phyloP scores from a whole-genome alignment of 2,329 filamentous ascomycete genomes.

The Fusarium equiseti region DNA sequence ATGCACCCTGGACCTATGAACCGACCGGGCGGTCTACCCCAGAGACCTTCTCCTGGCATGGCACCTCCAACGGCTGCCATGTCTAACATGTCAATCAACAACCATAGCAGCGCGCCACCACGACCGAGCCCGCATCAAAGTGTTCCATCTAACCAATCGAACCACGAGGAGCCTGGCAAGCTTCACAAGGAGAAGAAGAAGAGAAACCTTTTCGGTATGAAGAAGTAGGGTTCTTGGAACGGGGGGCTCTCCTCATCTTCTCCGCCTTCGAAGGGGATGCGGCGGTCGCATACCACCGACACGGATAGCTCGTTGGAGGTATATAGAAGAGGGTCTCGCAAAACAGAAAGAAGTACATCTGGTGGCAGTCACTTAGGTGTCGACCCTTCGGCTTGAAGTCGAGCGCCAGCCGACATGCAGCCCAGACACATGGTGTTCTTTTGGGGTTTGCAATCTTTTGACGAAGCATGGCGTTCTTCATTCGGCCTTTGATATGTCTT shows the following conservation, averaged over 20 bases:
- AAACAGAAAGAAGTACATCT: constrained; percentile 15
- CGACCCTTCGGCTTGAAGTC: constrained; percentile 3
- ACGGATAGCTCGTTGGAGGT: constrained; percentile 28
- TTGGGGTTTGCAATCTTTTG: constrained; percentile 29
- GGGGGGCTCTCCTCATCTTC: constrained; percentile 33
- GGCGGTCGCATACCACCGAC: constrained; percentile 30
- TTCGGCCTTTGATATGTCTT: constrained; percentile 18
- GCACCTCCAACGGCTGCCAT: constrained; percentile 65
- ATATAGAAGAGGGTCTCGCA: not conserved
- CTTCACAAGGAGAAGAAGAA: constrained; percentile 72
- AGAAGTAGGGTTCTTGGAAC: constrained; percentile 62
- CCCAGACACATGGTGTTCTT: constrained; percentile 9
- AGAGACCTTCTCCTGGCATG: constrained; percentile 45
- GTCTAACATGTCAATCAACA: constrained; percentile 64
- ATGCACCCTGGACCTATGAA: constrained; percentile 37
- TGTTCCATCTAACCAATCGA: constrained; percentile 21
- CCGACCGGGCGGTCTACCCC: constrained; percentile 45
- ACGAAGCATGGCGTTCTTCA: constrained; percentile 40
- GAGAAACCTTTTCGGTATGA: constrained; percentile 68
- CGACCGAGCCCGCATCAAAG: constrained; percentile 36
- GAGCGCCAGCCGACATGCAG: constrained; percentile 1
- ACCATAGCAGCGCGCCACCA: constrained; percentile 36
- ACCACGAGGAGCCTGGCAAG: constrained; percentile 54
- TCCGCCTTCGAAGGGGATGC: constrained; percentile 7
- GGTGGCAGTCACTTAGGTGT: not conserved